Evolutionary conservation across 1,139 yeast species (phyloP).

Genomic region (Taphrina confusa): DNA sequence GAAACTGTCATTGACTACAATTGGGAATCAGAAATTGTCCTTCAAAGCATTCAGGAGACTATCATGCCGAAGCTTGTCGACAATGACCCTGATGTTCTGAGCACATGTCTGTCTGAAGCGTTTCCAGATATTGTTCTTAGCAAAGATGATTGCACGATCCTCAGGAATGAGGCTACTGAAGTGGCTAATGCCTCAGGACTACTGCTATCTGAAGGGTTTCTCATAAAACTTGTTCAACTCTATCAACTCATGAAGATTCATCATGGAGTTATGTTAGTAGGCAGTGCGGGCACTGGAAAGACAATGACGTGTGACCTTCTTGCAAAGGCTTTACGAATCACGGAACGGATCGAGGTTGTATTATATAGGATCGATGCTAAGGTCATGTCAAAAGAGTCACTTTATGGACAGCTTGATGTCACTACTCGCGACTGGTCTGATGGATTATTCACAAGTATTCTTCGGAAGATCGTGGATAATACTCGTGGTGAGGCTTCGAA

Average conservation of each 20-base stretch:
- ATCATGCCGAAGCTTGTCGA: slow-evolving; percentile 65
- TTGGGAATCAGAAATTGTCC: slow-evolving; percentile 52
- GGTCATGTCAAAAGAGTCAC: slow-evolving; percentile 62
- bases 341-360: slow-evolving; percentile 50
- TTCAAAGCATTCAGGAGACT: slow-evolving; percentile 60
- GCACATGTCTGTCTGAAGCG: slow-evolving; percentile 43
- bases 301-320: slow-evolving; percentile 58
- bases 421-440: slow-evolving; percentile 92
- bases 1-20: slow-evolving; percentile 18
- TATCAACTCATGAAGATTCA: slow-evolving; percentile 64
- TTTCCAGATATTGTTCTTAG: slow-evolving; percentile 45
- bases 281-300: slow-evolving; percentile 77
- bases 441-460: slow-evolving; percentile 72
- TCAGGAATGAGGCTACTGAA: slow-evolving; percentile 39
- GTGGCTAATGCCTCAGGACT: slow-evolving; percentile 44
- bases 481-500: slow-evolving; percentile 59
- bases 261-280: slow-evolving; percentile 81
- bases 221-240: slow-evolving; percentile 63
- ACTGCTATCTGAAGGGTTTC: slow-evolving; percentile 51
- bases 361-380: slow-evolving; percentile 69
- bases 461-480: slow-evolving; percentile 63
- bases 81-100: slow-evolving; percentile 54
- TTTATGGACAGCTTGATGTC: slow-evolving; percentile 71
- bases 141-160: slow-evolving; percentile 41
- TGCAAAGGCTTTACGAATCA: slow-evolving; percentile 51